Base-by-base conservation (phyloP, 2,329 filamentous ascomycete genomes). In the Penicillium sclerotigenum region DNA sequence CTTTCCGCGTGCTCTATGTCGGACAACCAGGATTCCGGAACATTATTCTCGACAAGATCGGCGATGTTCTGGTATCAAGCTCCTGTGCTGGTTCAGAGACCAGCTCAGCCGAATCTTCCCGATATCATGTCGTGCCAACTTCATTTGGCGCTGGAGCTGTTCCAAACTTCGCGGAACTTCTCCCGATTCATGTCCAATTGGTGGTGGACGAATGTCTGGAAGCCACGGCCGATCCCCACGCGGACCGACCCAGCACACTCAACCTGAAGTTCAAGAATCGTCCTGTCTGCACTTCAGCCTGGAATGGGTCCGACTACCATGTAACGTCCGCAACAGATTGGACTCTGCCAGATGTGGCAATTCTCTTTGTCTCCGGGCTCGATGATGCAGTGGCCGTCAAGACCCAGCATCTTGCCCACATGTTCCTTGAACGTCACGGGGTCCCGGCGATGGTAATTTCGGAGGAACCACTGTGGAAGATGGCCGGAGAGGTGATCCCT, bases 111-210 rank as follows among this genome's bases (percentile, higher is more conserved):
- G 73, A 76, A 50, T 74, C 76, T 16, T 77, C 77, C 34, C 72
- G 75, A 41, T 80, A 77, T 59, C 77, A 79, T 63, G 74, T 80
- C 54, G 74, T 80, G 34, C 78, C 78, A 11, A 76, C 77, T 10
- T 77, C 77, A 0, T 79, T 77, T 62, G 78, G 77, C 43, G 70
- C 72, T 34, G 77, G 74, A 22, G 69, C 74, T 28, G 67, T 75
- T 33, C 74, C 77, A 7, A 78, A 77, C 38, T 77, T 77, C 64
- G 77, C 78, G 14, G 77, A 80, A 47, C 73, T 80, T 26, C 74
- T 80, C 26, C 77, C 75, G 29, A 77, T 75, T 45, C 73, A 75
- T 66, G 71, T 78, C 16, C 77, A 79, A 58, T 71, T 80, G 14
- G 72, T 78, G 48, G 77, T 80, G 36, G 77, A 80, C 45, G 77